A percentile compares a stretch with the other conserved stretches of the same genome.
These are phyloP conservation scores for Rhododendron simsii DNA, from an alignment of 148 eudicot species.

Conservation along the genomic window DNA sequence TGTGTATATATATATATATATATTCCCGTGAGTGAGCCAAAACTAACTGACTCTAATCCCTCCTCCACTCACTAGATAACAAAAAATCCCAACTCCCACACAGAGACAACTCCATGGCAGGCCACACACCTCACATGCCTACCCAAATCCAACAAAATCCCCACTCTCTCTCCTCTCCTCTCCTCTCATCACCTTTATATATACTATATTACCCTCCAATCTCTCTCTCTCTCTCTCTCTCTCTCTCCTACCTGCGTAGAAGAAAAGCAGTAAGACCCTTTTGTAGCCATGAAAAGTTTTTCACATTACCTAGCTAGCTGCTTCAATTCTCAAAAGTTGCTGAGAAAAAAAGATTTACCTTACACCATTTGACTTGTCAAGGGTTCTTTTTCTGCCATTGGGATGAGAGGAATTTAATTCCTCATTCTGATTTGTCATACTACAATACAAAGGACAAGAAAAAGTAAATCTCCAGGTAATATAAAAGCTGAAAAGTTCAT, in stretches of 20 bases:
- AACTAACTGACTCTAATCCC: slow-evolving; percentile 9
- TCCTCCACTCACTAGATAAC: slow-evolving; percentile 15
- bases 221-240: slow-evolving; percentile 4
- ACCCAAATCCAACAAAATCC: background rate
- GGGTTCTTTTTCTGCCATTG: background rate
- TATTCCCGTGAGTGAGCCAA: slow-evolving; percentile 15
- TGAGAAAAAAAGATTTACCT: background rate
- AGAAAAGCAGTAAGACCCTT: slow-evolving; percentile 9
- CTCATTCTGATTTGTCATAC: slow-evolving; percentile 14
- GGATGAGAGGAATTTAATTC: slow-evolving; percentile 1
- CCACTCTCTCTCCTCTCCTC: slow-evolving; percentile 5
- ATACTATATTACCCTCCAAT: background rate
- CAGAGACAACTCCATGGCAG: slow-evolving; percentile 31
- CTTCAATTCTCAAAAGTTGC: slow-evolving; percentile 6
- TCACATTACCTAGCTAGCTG: background rate
- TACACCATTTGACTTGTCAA: slow-evolving; percentile 16
- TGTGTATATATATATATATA: background rate
- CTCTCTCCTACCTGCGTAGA: background rate
- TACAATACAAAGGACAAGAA: slow-evolving; percentile 6
- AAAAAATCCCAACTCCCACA: slow-evolving; percentile 34
- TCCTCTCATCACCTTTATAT: slow-evolving; percentile 9
- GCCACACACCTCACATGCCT: slow-evolving; percentile 18
- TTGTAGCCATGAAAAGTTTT: slow-evolving; percentile 25
- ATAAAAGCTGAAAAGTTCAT: slow-evolving; percentile 50
- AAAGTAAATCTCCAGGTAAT: slow-evolving; percentile 3